phyloP scores from a whole-genome alignment of 257 asterid species.

The Vinca minor region DNA sequence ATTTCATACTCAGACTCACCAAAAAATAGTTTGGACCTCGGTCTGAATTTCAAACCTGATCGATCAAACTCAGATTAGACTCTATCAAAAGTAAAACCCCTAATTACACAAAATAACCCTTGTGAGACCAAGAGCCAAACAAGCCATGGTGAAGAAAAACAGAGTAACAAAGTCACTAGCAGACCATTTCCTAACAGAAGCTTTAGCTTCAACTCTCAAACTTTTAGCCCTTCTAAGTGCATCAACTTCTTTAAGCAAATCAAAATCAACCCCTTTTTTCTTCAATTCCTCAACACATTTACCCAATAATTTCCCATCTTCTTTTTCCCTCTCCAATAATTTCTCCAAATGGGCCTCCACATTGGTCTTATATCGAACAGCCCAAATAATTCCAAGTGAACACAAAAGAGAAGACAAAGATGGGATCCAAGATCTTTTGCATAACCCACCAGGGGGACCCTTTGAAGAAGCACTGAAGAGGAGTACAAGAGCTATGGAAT shows the following conservation, averaged over 20 bases:
- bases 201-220: slow-evolving; percentile 54
- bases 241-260: slow-evolving; percentile 82
- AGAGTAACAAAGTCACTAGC: slow-evolving; percentile 59
- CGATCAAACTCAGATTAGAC: too few relatives aligned
- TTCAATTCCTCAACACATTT: slow-evolving; percentile 87
- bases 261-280: slow-evolving; percentile 75
- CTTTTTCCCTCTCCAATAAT: slow-evolving; percentile 66
- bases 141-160: slow-evolving; percentile 58
- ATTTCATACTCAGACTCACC: too few relatives aligned
- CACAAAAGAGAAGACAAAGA: slow-evolving; percentile 42
- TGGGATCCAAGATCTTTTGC: slow-evolving; percentile 56
- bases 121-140: slow-evolving; percentile 53
- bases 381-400: slow-evolving; percentile 60
- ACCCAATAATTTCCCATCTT: slow-evolving; percentile 51
- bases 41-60: too few relatives aligned
- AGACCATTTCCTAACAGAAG: slow-evolving; percentile 66
- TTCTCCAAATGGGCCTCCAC: slow-evolving; percentile 58
- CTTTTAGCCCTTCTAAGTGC: slow-evolving; percentile 91
- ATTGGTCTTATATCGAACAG: slow-evolving; percentile 51
- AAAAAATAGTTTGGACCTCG: too few relatives aligned
- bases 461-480: slow-evolving; percentile 53
- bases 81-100: too few relatives aligned
- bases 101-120: slow-evolving; percentile 56
- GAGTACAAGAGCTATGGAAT: slow-evolving; percentile 68
- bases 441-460: slow-evolving; percentile 19